Percentiles rank a stretch among this genome's conserved stretches.
phyloP scores from a whole-genome alignment of 305 asterid genomes.

The Solanum hybrid region DNA sequence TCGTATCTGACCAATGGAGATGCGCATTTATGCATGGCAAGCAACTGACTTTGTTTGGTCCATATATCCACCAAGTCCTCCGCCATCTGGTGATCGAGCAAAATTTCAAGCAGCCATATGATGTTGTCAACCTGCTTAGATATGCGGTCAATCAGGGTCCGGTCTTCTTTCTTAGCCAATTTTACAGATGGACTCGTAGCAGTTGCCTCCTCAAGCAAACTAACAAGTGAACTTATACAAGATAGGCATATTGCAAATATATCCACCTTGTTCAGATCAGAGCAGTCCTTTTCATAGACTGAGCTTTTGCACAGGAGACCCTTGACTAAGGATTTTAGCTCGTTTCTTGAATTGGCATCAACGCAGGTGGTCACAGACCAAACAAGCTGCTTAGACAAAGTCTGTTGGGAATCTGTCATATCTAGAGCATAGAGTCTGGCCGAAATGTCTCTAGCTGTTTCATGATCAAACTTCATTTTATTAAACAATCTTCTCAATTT shows the following conservation, averaged over 20 bases:
- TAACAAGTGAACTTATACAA: slow-evolving; percentile 45
- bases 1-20: slow-evolving; percentile 84
- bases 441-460: slow-evolving; percentile 36
- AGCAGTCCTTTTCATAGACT: slow-evolving; percentile 38
- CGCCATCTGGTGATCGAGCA: slow-evolving; percentile 68
- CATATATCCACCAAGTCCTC: slow-evolving; percentile 67
- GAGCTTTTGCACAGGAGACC: slow-evolving; percentile 65
- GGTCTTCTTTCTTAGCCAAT: slow-evolving; percentile 24
- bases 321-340: slow-evolving; percentile 66
- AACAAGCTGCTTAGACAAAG: slow-evolving; percentile 58
- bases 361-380: slow-evolving; percentile 50
- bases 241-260: slow-evolving; percentile 42
- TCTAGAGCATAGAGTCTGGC: slow-evolving; percentile 45
- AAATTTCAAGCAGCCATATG: slow-evolving; percentile 73
- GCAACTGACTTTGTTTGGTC: slow-evolving; percentile 53
- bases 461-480: slow-evolving; percentile 37
- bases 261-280: slow-evolving; percentile 52
- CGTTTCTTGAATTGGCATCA: slow-evolving; percentile 60
- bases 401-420: slow-evolving; percentile 37
- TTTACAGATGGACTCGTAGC: slow-evolving; percentile 15
- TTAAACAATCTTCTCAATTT: slow-evolving; percentile 54
- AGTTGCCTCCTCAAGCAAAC: slow-evolving; percentile 57
- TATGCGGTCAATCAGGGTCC: slow-evolving; percentile 54
- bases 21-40: slow-evolving; percentile 37
- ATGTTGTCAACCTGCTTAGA: slow-evolving; percentile 72